These are phyloP conservation scores for Aspergillus bridgeri DNA, from an alignment of 495 filamentous ascomycete species.

Conservation along the genomic window DNA sequence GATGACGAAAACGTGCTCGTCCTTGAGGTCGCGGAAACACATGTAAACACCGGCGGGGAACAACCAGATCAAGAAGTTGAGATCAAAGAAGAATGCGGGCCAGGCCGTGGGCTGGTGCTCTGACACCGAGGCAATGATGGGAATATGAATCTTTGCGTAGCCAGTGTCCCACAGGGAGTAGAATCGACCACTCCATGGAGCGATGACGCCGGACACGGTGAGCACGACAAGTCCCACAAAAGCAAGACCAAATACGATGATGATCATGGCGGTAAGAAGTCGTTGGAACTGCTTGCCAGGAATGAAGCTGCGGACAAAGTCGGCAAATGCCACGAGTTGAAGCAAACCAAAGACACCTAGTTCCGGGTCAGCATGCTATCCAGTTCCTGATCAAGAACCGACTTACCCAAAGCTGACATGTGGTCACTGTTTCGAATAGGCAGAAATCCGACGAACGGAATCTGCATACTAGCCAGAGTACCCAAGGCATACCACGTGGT, in stretches of 20 bases:
- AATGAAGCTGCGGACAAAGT: conserved; percentile 81
- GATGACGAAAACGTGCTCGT: conserved; percentile 98
- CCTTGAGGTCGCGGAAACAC: conserved; percentile 88
- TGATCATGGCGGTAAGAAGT: conserved; percentile 71
- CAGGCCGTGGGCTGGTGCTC: conserved; percentile 99
- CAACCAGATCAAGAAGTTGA: conserved; percentile 97
- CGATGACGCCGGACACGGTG: conserved; percentile 84
- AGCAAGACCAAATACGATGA: conserved; percentile 71
- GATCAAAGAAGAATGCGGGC: conserved; percentile 99
- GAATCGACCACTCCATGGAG: conserved; percentile 98
- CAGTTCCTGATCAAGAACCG: not conserved
- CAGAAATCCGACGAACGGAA: conserved; percentile 97
- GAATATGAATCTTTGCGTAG: conserved; percentile 99
- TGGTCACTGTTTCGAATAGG: conserved; percentile 97
- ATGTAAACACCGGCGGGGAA: conserved; percentile 99
- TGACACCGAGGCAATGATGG: conserved; percentile 98
- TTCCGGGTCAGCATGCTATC: conserved; percentile 9
- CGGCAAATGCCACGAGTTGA: conserved; percentile 90
- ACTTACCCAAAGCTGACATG: conserved; percentile 90
- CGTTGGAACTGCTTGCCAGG: conserved; percentile 93
- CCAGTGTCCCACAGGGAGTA: conserved; percentile 99
- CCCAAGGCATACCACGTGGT: conserved; percentile 97
- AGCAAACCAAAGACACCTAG: conserved; percentile 92
- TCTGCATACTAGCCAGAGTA: conserved; percentile 97
- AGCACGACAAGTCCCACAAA: conserved; percentile 74